Evolutionary conservation across 805 yeast genomes (phyloP).

Genomic region (Ascoidea asiatica): DNA sequence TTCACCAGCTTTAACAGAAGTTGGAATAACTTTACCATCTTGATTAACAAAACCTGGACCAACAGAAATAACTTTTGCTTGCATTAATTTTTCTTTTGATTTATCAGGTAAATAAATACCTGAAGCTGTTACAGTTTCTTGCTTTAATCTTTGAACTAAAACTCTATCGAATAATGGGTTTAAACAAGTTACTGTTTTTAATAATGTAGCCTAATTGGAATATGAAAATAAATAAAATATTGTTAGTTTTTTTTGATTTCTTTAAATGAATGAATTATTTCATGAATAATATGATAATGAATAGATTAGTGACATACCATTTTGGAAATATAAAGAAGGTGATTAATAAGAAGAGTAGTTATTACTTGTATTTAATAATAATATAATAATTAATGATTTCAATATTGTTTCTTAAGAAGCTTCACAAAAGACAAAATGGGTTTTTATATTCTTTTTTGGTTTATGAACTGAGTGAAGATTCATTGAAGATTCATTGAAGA

Average conservation of each 20-base stretch:
- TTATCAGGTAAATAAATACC: slow-evolving; percentile 93
- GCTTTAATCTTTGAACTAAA: slow-evolving; percentile 87
- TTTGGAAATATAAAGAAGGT: not conserved
- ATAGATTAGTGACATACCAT: not conserved
- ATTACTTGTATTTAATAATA: no score
- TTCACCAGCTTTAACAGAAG: slow-evolving; percentile 82
- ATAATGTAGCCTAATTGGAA: slow-evolving; percentile 33
- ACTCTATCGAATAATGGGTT: slow-evolving; percentile 94
- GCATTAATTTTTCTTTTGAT: slow-evolving; percentile 87
- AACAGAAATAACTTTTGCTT: slow-evolving; percentile 84
- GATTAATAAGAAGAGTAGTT: not conserved
- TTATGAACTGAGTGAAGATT: not conserved
- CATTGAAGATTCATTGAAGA: not conserved
- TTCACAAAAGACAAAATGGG: not conserved
- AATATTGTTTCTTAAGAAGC: not conserved
- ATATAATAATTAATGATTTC: no score
- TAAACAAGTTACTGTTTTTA: slow-evolving; percentile 76
- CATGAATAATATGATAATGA: not conserved
- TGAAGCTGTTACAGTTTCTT: slow-evolving; percentile 80
- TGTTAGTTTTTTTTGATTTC: no score
- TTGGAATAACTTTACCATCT: slow-evolving; percentile 59
- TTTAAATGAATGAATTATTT: no score
- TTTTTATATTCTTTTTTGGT: not conserved
- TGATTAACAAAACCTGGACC: slow-evolving; percentile 85
- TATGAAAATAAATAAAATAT: no score